These are phyloP conservation scores for Lyophyllum decastes DNA, from an alignment of 768 basidiomycete species.

Conservation along the genomic window DNA sequence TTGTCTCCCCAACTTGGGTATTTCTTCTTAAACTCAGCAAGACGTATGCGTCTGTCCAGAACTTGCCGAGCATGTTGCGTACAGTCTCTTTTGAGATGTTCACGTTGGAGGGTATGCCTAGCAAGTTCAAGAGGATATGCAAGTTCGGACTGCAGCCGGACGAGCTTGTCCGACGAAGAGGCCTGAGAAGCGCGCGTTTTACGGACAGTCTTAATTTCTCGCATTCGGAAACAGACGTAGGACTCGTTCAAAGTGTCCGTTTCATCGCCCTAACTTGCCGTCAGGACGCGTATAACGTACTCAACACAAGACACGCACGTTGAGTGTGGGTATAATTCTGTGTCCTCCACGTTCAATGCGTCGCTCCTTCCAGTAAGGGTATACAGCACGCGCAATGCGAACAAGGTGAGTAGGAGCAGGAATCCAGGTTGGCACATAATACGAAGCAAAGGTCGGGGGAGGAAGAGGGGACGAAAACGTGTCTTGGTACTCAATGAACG, in stretches of 20 bases:
- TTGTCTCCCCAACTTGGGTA: conserved; percentile 59
- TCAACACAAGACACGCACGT: conserved; percentile 53
- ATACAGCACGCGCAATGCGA: conserved; percentile 71
- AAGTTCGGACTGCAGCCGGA: conserved; percentile 79
- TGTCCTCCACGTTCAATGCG: conserved; percentile 79
- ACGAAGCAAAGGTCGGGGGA: conserved; percentile 68
- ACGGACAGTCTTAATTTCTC: conserved; percentile 89
- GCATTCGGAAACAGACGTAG: conserved; percentile 94
- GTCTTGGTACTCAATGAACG: conserved; percentile 75
- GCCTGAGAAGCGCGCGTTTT: conserved; percentile 93
- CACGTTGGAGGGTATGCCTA: conserved; percentile 65
- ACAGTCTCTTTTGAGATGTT: conserved; percentile 70
- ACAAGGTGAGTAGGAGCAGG: conserved; percentile 64
- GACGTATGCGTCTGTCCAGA: conserved; percentile 74
- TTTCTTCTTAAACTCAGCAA: conserved; percentile 80
- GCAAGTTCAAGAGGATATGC: conserved; percentile 72
- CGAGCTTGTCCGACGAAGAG: conserved; percentile 86
- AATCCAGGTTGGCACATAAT: conserved; percentile 65
- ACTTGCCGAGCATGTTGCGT: conserved; percentile 58
- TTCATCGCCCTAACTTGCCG: conserved; percentile 71
- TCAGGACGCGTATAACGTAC: neutral
- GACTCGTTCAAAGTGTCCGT: conserved; percentile 90
- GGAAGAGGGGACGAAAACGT: conserved; percentile 61
- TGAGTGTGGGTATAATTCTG: conserved; percentile 83
- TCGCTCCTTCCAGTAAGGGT: conserved; percentile 89